Conservation (phyloP, 768 basidiomycete species). For the Rickenella mellea region DNA sequence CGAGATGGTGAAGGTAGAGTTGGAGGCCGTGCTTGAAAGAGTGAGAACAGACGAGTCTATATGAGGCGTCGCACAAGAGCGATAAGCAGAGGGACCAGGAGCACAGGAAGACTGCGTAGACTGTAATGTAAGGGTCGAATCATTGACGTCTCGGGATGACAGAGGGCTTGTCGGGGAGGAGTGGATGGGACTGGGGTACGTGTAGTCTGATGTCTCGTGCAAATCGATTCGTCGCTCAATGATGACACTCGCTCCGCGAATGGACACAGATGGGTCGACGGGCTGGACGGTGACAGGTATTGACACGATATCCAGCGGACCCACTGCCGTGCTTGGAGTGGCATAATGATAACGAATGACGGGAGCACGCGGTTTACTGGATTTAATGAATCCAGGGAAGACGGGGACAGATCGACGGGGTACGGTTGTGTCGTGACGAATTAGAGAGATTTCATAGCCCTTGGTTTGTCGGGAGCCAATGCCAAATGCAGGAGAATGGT, state of each 20-base stretch:
- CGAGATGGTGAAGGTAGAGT: slow-evolving; percentile 13
- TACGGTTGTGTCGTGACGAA: slow-evolving; percentile 56
- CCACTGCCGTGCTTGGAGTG: slow-evolving; percentile 48
- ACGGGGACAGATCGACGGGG: slow-evolving; percentile 22
- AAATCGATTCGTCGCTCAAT: slow-evolving; percentile 68
- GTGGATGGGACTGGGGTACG: slow-evolving; percentile 12
- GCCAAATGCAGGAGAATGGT: slow-evolving; percentile 52
- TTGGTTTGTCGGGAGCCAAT: slow-evolving; percentile 62
- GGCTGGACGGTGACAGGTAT: slow-evolving; percentile 56
- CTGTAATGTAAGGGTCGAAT: slow-evolving; percentile 33
- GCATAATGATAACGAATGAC: slow-evolving; percentile 51
- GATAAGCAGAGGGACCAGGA: slow-evolving; percentile 1
- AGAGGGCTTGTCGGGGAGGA: slow-evolving; percentile 8
- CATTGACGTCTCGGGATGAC: no score
- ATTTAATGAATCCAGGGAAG: slow-evolving; percentile 29
- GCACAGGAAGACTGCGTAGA: slow-evolving; percentile 21
- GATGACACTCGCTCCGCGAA: slow-evolving; percentile 55
- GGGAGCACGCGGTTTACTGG: slow-evolving; percentile 47
- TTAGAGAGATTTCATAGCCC: slow-evolving; percentile 62
- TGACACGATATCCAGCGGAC: slow-evolving; percentile 64
- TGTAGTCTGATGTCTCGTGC: slow-evolving; percentile 25
- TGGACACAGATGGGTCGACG: slow-evolving; percentile 40
- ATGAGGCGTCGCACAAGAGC: slow-evolving; percentile 18
- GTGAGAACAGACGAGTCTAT: slow-evolving; percentile 11
- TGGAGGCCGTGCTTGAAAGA: slow-evolving; percentile 13